Evolutionary conservation across 2,329 filamentous ascomycete species (phyloP).

Genomic region (Emericellopsis atlantica): DNA sequence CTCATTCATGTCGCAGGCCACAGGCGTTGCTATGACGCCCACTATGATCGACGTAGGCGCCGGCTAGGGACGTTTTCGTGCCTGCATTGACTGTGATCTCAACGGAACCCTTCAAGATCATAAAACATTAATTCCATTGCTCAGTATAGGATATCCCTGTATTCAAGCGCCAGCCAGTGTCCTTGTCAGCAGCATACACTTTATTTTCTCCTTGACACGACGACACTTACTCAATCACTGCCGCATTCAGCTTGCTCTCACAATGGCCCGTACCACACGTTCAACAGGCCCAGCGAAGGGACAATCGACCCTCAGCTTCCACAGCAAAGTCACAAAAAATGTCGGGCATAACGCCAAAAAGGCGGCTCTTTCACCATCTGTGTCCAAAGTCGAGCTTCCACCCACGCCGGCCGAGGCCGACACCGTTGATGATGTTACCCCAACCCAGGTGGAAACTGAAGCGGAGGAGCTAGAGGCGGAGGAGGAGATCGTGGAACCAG

Average conservation of each 20-base stretch:
- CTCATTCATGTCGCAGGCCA: too few species aligned
- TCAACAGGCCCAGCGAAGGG: slow-evolving; percentile 24
- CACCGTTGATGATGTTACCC: slow-evolving; percentile 7
- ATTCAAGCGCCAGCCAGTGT: too few species aligned
- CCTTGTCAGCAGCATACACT: too few species aligned
- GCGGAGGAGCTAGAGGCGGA: slow-evolving; percentile 10
- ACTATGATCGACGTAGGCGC: neutral
- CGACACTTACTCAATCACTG: neutral
- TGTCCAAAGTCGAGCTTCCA: slow-evolving; percentile 17
- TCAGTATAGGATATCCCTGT: too few species aligned
- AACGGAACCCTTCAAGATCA: too few species aligned
- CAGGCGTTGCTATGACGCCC: too few species aligned
- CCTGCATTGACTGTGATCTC: too few species aligned
- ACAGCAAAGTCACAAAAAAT: slow-evolving; percentile 42
- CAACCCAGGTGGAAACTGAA: slow-evolving; percentile 8
- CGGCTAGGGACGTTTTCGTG: neutral
- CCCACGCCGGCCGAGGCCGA: slow-evolving; percentile 8
- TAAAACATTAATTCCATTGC: too few species aligned
- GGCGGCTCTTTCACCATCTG: slow-evolving; percentile 18
- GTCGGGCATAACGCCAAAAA: slow-evolving; percentile 34
- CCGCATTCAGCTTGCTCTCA: slow-evolving; percentile 5
- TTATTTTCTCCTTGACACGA: neutral
- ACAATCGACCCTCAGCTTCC: slow-evolving; percentile 46
- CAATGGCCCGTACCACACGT: slow-evolving; percentile 30
- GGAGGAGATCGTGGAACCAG: slow-evolving; percentile 9